These are phyloP conservation scores for Aspergillus cejpii DNA, from an alignment of 2,329 filamentous ascomycete genomes.

Conservation along the genomic window DNA sequence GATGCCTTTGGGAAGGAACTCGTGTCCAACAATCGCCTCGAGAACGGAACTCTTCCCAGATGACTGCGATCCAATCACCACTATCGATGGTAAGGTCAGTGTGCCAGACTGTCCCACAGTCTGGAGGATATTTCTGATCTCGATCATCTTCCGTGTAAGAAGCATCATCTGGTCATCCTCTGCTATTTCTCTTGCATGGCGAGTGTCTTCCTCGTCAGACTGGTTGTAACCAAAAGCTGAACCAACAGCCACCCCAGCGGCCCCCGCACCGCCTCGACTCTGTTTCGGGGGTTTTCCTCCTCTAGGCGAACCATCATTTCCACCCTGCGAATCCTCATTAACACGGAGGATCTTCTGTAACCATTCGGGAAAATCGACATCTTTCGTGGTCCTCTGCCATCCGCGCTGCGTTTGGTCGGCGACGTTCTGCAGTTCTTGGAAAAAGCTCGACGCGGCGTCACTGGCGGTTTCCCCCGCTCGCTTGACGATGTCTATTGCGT, in stretches of 20 bases:
- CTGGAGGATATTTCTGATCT: constrained; percentile 86
- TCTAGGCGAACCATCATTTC: constrained; percentile 38
- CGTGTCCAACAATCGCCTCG: constrained; percentile 94
- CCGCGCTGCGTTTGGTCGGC: constrained; percentile 72
- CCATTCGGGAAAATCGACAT: constrained; percentile 68
- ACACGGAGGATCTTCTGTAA: constrained; percentile 63
- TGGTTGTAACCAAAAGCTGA: constrained; percentile 73
- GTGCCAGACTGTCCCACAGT: constrained; percentile 86
- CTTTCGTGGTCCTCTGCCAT: constrained; percentile 77
- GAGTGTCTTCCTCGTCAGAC: constrained; percentile 54
- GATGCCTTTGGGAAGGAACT: constrained; percentile 93
- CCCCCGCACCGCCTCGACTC: constrained; percentile 47
- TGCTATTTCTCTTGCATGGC: constrained; percentile 59
- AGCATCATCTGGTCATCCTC: constrained; percentile 99
- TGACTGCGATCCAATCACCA: constrained; percentile 98
- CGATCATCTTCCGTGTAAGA: constrained; percentile 98
- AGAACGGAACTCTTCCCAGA: constrained; percentile 97
- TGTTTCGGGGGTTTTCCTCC: constrained; percentile 50
- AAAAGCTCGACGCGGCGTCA: constrained; percentile 61
- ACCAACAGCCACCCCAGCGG: constrained; percentile 63
- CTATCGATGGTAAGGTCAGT: constrained; percentile 86
- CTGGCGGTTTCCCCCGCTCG: constrained; percentile 66
- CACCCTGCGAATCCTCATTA: constrained; percentile 54
- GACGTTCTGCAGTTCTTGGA: constrained; percentile 65
- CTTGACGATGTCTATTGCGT: constrained; percentile 67